Percentiles rank a stretch among this genome's conserved stretches.
These are phyloP conservation scores for Neurospora sp. DNA, from an alignment of 495 filamentous ascomycete species.

Conservation along the genomic window DNA sequence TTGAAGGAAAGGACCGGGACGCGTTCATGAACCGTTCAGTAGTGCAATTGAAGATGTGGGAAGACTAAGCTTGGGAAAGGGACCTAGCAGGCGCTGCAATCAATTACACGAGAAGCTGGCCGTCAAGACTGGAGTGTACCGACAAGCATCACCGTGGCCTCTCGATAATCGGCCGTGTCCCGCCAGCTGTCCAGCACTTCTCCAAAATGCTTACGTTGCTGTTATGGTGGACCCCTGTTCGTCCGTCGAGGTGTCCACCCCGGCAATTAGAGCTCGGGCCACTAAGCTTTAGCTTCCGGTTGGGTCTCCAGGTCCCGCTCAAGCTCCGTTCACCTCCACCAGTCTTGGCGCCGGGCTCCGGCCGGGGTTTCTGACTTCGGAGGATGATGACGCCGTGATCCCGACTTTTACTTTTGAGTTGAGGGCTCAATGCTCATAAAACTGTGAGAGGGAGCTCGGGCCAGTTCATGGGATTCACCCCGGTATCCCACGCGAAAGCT, in stretches of 20 bases:
- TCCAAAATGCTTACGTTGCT: slow-evolving; percentile 33
- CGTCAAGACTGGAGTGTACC: slow-evolving; percentile 3
- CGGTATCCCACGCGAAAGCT: not conserved
- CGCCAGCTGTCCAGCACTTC: slow-evolving; percentile 10
- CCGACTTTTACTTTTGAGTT: not conserved
- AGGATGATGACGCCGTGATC: not conserved
- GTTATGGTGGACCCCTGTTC: slow-evolving; percentile 16
- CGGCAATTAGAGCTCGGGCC: not conserved
- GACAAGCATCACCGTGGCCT: slow-evolving; percentile 23
- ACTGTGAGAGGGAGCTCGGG: not conserved
- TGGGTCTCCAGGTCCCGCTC: not conserved
- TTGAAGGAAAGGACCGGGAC: slow-evolving; percentile 24
- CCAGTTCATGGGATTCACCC: not conserved
- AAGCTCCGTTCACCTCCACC: not conserved
- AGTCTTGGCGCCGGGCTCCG: not conserved
- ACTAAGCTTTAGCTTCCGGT: not conserved
- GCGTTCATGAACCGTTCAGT: slow-evolving; percentile 27
- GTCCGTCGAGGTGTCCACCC: not conserved
- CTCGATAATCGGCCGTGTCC: slow-evolving; percentile 6
- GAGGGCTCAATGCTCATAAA: too few relatives aligned
- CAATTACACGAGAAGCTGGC: not conserved
- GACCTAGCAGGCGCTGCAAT: not conserved
- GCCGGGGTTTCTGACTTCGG: not conserved
- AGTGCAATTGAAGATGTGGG: slow-evolving; percentile 8
- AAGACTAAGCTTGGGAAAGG: not conserved